A percentile compares a stretch with the other conserved stretches of the same genome.
phyloP scores from a whole-genome alignment of 163 green algal species.

The Volvox carteri region DNA sequence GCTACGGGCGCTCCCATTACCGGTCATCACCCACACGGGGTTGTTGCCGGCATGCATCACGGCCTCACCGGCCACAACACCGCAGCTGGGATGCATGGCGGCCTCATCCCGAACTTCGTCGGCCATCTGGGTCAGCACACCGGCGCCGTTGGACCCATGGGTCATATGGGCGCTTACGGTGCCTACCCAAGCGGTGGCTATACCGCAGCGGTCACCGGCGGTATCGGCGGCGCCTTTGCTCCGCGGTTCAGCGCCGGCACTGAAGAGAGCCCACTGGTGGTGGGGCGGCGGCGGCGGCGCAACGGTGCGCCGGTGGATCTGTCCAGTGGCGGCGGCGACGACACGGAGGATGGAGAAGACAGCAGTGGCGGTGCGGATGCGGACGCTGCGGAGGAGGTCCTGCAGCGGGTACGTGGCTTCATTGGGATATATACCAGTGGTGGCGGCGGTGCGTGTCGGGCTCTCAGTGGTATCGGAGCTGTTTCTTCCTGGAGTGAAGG shows the following conservation, averaged over 20 bases:
- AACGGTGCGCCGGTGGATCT: not conserved
- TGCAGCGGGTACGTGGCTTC: slow-evolving; percentile 33
- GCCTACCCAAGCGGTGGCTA: not conserved
- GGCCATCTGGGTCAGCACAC: not conserved
- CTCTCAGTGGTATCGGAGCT: too few species aligned
- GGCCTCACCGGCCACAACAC: not conserved
- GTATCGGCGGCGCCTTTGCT: not conserved
- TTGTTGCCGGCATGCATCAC: not conserved
- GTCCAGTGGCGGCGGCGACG: slow-evolving; percentile 10
- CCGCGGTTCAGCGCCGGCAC: not conserved
- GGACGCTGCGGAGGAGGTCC: slow-evolving; percentile 42
- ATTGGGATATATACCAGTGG: too few species aligned
- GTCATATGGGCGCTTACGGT: not conserved
- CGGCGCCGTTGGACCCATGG: not conserved
- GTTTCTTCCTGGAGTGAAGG: too few species aligned
- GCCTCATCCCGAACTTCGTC: not conserved
- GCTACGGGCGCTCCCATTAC: not conserved
- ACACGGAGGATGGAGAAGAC: slow-evolving; percentile 6
- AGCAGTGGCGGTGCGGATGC: not conserved
- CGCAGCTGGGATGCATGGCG: not conserved
- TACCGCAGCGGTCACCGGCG: not conserved
- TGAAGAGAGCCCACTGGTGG: not conserved
- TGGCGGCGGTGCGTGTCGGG: too few species aligned
- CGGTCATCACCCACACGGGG: not conserved
- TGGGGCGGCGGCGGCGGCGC: not conserved